Evolutionary conservation across 306 rosid genomes (phyloP), one percentile per base, ranked within the genome.

Genomic region (Pyrus pyrifolia): DNA sequence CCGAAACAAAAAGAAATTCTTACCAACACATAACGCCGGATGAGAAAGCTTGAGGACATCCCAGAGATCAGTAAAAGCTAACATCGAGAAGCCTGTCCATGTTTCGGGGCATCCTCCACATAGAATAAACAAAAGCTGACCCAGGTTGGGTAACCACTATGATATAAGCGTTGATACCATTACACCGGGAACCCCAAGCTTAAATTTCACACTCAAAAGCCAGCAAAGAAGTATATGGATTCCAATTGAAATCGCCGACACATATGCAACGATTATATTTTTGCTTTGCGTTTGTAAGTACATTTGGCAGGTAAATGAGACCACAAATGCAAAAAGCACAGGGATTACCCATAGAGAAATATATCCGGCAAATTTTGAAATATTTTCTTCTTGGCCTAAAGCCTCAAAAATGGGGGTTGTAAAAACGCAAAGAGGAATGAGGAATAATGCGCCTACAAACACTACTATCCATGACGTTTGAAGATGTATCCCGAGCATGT

Each of bases 21-120:
- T 76, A 89, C 93, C 93, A 89, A 46, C 85, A 60, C 93, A 87
- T 87, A 33, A 61, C 86, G 21, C 93, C 93, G 71, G 93, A 87
- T 33, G 91, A 17, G 93, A 89, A 60, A 89, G 87, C 83, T 89
- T 87, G 77, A 82, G 11, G 58, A 89, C 84, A 68, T 84, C 85
- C 85, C 87, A 80, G 25, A 89, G 88, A 80, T 89, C 91, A 38
- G 79, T 89, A 79, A 87, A 87, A 17, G 93, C 93, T 57, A 83
- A 76, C 62, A 70, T 76, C 3, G 91, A 75, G 83, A 89, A 89
- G 52, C 91, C 91, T 25, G 78, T 87, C 91, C 93, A 89, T 14
- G 93, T 87, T 14, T 83, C 76, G 18, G 87, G 87, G 76, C 93
- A 85, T 14, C 86, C 82, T 17, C 80, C 84, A n/a, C 58, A 72